A percentile compares a stretch with the other conserved stretches of the same genome.
Evolutionary conservation across 768 basidiomycete genomes (phyloP).

Genomic region (Lactifluus hygrophoroides): DNA sequence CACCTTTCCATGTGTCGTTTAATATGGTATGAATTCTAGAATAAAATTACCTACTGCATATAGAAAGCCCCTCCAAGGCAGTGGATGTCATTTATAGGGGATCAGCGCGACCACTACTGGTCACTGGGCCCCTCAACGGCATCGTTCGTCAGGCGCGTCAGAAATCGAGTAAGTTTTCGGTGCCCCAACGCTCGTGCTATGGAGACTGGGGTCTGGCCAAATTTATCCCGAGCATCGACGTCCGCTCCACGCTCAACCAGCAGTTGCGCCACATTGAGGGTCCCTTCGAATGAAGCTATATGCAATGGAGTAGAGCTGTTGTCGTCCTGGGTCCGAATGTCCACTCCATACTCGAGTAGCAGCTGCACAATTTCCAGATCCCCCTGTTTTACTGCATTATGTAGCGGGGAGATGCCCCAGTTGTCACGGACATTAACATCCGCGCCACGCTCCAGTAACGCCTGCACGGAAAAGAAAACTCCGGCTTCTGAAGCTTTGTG

Average conservation of each 20-base stretch:
- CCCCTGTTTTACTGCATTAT: neutral
- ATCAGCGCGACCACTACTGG: too few relatives aligned
- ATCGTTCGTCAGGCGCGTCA: too few relatives aligned
- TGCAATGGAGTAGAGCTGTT: neutral
- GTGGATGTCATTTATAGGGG: too few relatives aligned
- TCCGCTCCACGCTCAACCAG: too few relatives aligned
- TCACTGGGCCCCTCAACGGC: too few relatives aligned
- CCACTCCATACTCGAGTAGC: neutral
- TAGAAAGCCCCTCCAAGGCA: neutral
- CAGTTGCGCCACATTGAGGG: too few relatives aligned
- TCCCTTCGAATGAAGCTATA: neutral
- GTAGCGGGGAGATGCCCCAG: neutral
- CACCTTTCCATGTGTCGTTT: too few relatives aligned
- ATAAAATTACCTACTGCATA: too few relatives aligned
- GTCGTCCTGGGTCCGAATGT: neutral
- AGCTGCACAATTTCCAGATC: neutral
- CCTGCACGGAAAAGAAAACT: too few relatives aligned
- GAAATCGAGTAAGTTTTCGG: too few relatives aligned
- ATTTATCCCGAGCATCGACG: neutral
- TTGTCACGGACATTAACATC: neutral
- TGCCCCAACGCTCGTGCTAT: too few relatives aligned
- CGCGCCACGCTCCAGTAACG: neutral
- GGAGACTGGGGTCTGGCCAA: neutral
- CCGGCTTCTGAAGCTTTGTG: neutral
- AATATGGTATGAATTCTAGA: too few relatives aligned